These are phyloP conservation scores for Zymoseptoria crescenta DNA, from an alignment of 2,329 filamentous ascomycete genomes.

Conservation along the genomic window DNA sequence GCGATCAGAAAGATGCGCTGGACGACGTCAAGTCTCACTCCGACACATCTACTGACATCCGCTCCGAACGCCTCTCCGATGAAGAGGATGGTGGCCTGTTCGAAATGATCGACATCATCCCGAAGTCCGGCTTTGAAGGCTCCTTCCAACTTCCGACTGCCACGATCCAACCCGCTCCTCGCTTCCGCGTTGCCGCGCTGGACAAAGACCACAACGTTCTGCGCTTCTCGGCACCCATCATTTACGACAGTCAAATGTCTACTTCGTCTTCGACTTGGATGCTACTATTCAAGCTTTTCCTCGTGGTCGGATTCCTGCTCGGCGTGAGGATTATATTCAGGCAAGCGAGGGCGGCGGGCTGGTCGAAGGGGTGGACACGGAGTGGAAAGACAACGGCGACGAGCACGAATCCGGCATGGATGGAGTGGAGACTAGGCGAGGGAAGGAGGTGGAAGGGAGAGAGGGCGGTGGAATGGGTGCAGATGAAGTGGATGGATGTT, in stretches of 20 bases:
- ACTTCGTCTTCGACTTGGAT: slow-evolving; percentile 10
- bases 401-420: neutral
- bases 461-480: slow-evolving; percentile 10
- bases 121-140: slow-evolving; percentile 21
- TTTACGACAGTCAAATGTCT: neutral
- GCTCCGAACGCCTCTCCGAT: slow-evolving; percentile 45
- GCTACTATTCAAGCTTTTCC: slow-evolving; percentile 14
- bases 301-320: slow-evolving; percentile 13
- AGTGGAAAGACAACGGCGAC: neutral
- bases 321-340: slow-evolving; percentile 11
- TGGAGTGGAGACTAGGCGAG: neutral
- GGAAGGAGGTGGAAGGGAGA: neutral
- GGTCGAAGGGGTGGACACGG: slow-evolving; percentile 3
- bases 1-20: neutral
- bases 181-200: slow-evolving; percentile 18
- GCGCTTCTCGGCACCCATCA: slow-evolving; percentile 9
- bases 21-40: slow-evolving; percentile 44
- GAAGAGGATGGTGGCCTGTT: slow-evolving; percentile 1
- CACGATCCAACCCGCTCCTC: slow-evolving; percentile 5
- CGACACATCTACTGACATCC: slow-evolving; percentile 71
- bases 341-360: slow-evolving; percentile 8
- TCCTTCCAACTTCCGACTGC: slow-evolving; percentile 11
- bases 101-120: slow-evolving; percentile 13
- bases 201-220: slow-evolving; percentile 17
- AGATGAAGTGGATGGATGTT: slow-evolving; percentile 9